A percentile compares a stretch with the other conserved stretches of the same genome.
phyloP scores from a whole-genome alignment of 164 flowering plant genomes.

The Malania oleifera region DNA sequence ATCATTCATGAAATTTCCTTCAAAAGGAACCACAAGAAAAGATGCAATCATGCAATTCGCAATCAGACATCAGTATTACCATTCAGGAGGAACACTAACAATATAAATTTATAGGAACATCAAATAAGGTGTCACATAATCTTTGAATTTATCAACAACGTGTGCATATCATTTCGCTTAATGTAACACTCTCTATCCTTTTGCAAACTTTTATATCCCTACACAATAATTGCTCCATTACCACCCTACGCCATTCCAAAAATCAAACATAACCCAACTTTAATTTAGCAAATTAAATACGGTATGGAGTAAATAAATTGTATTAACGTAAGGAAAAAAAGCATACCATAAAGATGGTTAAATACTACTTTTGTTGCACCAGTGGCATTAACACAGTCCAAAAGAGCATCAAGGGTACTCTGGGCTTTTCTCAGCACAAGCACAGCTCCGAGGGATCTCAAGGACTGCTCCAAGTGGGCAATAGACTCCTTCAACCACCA shows the following conservation, averaged over 20 bases:
- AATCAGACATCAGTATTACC: no score
- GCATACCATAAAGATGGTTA: constrained; percentile 84
- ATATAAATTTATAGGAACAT: background rate
- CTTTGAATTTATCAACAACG: no score
- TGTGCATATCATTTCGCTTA: no score
- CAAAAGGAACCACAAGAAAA: background rate
- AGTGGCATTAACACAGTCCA: constrained; percentile 49
- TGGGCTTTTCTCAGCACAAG: constrained; percentile 60
- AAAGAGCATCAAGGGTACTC: constrained; percentile 57
- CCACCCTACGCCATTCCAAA: no score
- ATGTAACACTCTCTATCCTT: no score
- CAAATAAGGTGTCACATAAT: no score
- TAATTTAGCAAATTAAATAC: background rate
- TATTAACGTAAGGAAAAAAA: background rate
- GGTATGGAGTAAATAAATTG: no score
- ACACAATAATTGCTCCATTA: no score
- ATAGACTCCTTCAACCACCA: constrained; percentile 98
- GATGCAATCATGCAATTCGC: background rate
- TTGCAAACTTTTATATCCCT: no score
- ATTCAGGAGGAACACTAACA: background rate
- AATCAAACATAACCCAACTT: background rate
- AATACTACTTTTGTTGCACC: constrained; percentile 81
- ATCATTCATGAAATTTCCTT: background rate
- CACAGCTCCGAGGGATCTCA: constrained; percentile 69
- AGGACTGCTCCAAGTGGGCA: constrained; percentile 57